A percentile compares a stretch with the other conserved stretches of the same genome.
Conservation (phyloP, 345 rosid genomes). For the Gossypium herbaceum region DNA sequence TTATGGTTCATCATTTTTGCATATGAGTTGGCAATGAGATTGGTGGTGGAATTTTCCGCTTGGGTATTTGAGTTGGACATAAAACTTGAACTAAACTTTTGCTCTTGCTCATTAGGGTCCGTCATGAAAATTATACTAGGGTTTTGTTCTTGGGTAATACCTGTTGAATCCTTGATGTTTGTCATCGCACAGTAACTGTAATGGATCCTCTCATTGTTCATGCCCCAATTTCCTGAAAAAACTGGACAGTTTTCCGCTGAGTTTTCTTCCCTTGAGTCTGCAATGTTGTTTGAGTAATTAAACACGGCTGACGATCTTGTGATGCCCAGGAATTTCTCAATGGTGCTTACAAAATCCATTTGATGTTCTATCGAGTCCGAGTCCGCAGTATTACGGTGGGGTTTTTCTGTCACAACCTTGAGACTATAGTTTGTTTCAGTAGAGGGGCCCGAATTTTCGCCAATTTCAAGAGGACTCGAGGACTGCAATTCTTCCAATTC, state of each 20-base stretch:
- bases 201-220: constrained; percentile 15
- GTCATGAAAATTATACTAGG: constrained; percentile 23
- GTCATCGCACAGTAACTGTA: constrained; percentile 22
- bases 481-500: constrained; percentile 22
- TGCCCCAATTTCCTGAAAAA: constrained; percentile 27
- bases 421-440: constrained; percentile 17
- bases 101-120: constrained; percentile 10
- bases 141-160: constrained; percentile 30
- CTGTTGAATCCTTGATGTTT: constrained; percentile 26
- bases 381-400: constrained; percentile 20
- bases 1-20: constrained; percentile 21
- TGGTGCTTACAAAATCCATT: constrained; percentile 42
- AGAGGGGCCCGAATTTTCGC: constrained; percentile 17
- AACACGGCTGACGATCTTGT: constrained; percentile 22
- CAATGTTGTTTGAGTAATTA: constrained; percentile 24
- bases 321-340: constrained; percentile 53
- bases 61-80: constrained; percentile 7
- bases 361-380: constrained; percentile 18
- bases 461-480: constrained; percentile 18
- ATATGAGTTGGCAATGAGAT: constrained; percentile 13
- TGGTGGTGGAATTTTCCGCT: constrained; percentile 19
- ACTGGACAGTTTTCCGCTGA: constrained; percentile 21
- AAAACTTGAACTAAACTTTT: background rate
- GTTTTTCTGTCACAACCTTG: constrained; percentile 21
- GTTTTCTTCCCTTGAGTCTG: constrained; percentile 19